A percentile compares a stretch with the other conserved stretches of the same genome.
phyloP scores from a whole-genome alignment of 768 basidiomycete species.

The Boletales sp. region DNA sequence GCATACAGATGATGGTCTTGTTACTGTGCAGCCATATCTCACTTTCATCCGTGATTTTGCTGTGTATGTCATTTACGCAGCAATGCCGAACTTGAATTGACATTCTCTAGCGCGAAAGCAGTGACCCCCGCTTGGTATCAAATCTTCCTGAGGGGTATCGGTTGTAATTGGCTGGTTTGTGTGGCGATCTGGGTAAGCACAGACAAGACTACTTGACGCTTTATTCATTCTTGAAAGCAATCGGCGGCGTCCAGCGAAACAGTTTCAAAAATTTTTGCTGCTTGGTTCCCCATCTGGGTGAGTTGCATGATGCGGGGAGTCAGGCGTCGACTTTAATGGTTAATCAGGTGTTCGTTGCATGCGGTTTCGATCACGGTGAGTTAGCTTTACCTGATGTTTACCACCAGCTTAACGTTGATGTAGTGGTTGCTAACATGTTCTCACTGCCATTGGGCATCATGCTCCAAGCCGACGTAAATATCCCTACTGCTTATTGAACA shows the following conservation, averaged over 20 bases:
- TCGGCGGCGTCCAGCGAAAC: conserved; percentile 64
- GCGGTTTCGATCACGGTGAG: conserved; percentile 67
- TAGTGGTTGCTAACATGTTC: conserved; percentile 77
- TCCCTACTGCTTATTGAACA: not conserved
- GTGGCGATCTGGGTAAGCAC: conserved; percentile 66
- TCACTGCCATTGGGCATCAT: conserved; percentile 68
- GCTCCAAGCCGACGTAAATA: conserved; percentile 60
- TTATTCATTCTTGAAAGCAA: conserved; percentile 45
- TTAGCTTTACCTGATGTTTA: not conserved
- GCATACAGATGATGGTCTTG: conserved; percentile 52
- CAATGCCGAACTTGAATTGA: not conserved
- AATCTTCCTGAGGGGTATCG: conserved; percentile 70
- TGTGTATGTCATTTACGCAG: conserved; percentile 40
- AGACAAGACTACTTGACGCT: not conserved
- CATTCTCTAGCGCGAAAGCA: conserved; percentile 51
- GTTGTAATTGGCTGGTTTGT: conserved; percentile 75
- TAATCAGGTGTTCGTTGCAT: conserved; percentile 62
- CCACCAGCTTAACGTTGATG: not conserved
- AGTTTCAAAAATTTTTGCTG: conserved; percentile 62
- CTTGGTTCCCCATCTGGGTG: conserved; percentile 78
- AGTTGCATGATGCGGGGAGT: conserved; percentile 6
- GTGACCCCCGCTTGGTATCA: conserved; percentile 65
- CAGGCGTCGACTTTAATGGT: not conserved
- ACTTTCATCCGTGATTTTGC: conserved; percentile 52
- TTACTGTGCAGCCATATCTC: conserved; percentile 56